These are phyloP conservation scores for Claviceps citrina DNA, from an alignment of 2,329 filamentous ascomycete species.

Conservation along the genomic window DNA sequence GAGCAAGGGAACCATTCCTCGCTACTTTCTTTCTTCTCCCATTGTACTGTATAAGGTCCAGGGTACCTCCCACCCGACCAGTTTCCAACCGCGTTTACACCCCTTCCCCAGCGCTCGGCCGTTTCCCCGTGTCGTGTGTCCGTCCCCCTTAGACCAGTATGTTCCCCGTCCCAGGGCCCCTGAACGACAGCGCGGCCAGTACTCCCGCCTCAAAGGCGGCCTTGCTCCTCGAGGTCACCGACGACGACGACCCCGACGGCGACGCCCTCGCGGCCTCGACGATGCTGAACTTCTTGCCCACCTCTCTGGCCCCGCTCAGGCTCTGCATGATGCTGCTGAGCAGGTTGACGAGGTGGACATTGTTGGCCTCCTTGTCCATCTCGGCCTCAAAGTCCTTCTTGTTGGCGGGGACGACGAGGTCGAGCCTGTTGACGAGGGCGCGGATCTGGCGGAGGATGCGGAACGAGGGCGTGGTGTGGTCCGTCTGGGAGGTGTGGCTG, in stretches of 20 bases:
- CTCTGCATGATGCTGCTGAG: slow-evolving; percentile 62
- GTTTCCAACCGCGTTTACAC: too few relatives aligned
- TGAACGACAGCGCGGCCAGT: slow-evolving; percentile 12
- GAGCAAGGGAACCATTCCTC: too few relatives aligned
- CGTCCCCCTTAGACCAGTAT: slow-evolving; percentile 19
- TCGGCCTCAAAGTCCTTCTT: slow-evolving; percentile 51
- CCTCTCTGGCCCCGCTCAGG: slow-evolving; percentile 52
- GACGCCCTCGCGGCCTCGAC: slow-evolving; percentile 35
- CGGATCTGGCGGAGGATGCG: slow-evolving; percentile 76
- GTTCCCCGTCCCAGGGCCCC: slow-evolving; percentile 16
- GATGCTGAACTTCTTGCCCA: slow-evolving; percentile 58
- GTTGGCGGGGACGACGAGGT: slow-evolving; percentile 62
- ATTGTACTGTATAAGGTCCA: too few relatives aligned
- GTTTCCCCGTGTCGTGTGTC: too few relatives aligned
- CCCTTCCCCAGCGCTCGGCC: too few relatives aligned
- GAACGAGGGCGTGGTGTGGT: slow-evolving; percentile 39
- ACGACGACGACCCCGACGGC: too few relatives aligned
- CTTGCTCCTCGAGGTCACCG: slow-evolving; percentile 9
- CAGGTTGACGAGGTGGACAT: slow-evolving; percentile 64
- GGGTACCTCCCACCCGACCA: too few relatives aligned
- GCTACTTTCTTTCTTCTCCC: too few relatives aligned
- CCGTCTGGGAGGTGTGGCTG: slow-evolving; percentile 17
- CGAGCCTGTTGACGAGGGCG: slow-evolving; percentile 68
- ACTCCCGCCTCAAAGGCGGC: slow-evolving; percentile 8
- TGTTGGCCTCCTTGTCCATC: slow-evolving; percentile 63